Percentiles rank a stretch among this genome's conserved stretches.
phyloP scores from a whole-genome alignment of 23 red algal species.

The Cyanidioschyzon merolae region DNA sequence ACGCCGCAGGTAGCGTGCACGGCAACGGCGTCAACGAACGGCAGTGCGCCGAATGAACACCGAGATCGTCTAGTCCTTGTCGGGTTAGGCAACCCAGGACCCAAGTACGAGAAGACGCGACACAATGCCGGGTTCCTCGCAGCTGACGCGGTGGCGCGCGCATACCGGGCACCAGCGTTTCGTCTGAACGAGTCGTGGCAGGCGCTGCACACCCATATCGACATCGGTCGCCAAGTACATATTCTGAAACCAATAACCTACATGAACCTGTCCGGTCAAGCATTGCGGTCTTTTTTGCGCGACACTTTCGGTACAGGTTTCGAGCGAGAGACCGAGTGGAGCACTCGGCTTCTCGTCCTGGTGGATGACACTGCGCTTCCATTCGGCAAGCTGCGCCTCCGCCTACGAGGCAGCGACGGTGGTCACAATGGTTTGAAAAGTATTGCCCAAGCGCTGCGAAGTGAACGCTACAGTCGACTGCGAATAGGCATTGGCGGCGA shows the following conservation, averaged over 20 bases:
- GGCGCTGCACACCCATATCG: conserved; percentile 22
- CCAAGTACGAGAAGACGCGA: conserved; percentile 45
- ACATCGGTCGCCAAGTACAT: conserved; percentile 27
- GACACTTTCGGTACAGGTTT: conserved; percentile 17
- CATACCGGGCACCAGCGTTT: conserved; percentile 38
- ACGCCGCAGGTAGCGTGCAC: no score
- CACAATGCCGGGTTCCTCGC: conserved; percentile 75
- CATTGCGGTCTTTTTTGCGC: conserved; percentile 43
- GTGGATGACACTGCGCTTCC: conserved; percentile 63
- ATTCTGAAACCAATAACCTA: conserved; percentile 77
- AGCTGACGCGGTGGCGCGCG: conserved; percentile 40
- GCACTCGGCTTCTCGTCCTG: conserved; percentile 50
- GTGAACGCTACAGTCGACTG: conserved; percentile 48
- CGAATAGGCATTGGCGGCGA: conserved; percentile 54
- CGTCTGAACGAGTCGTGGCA: conserved; percentile 16
- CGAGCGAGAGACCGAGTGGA: neutral
- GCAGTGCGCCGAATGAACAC: no score
- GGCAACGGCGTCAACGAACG: no score
- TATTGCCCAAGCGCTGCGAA: conserved; percentile 39
- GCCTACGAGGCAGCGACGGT: conserved; percentile 59
- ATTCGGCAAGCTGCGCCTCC: conserved; percentile 50
- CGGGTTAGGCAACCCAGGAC: conserved; percentile 81
- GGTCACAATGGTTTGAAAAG: conserved; percentile 95
- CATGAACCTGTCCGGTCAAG: conserved; percentile 73
- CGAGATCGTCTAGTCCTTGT: conserved; percentile 38